Percentiles rank a stretch among this genome's conserved stretches.
Conservation (phyloP, 2,329 filamentous ascomycete species). For the Penicillium brasilianum region DNA sequence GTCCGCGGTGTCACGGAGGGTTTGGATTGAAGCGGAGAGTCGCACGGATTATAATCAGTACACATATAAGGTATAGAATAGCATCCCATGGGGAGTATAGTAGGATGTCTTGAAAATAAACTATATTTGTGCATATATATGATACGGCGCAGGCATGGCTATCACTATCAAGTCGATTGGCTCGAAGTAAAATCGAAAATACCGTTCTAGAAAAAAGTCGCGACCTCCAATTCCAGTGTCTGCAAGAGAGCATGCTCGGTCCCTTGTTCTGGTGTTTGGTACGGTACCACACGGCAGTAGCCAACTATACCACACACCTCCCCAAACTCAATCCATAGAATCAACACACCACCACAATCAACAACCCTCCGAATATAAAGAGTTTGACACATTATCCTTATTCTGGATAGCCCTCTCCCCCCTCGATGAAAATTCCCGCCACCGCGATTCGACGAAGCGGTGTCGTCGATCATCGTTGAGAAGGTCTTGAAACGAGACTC, state of each 20-base stretch:
- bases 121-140: neutral
- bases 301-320: neutral
- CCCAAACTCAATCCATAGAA: too few species aligned
- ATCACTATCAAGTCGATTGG: too few species aligned
- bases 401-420: neutral
- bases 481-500: conserved; percentile 26
- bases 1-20: conserved; percentile 50
- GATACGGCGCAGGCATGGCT: too few species aligned
- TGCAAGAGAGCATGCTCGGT: too few species aligned
- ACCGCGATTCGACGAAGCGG: conserved; percentile 23
- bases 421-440: neutral
- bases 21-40: conserved; percentile 40
- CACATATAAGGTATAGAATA: too few species aligned
- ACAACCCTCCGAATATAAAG: neutral
- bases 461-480: conserved; percentile 28
- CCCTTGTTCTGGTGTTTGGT: too few species aligned
- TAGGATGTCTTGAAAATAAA: neutral
- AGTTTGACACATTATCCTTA: neutral
- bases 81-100: neutral
- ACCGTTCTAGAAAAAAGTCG: too few species aligned
- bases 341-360: neutral
- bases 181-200: too few species aligned
- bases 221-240: too few species aligned
- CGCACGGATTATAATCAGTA: neutral
- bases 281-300: neutral